Evolutionary conservation across 2,329 filamentous ascomycete genomes (phyloP).

Genomic region (Penicillium nordicum): DNA sequence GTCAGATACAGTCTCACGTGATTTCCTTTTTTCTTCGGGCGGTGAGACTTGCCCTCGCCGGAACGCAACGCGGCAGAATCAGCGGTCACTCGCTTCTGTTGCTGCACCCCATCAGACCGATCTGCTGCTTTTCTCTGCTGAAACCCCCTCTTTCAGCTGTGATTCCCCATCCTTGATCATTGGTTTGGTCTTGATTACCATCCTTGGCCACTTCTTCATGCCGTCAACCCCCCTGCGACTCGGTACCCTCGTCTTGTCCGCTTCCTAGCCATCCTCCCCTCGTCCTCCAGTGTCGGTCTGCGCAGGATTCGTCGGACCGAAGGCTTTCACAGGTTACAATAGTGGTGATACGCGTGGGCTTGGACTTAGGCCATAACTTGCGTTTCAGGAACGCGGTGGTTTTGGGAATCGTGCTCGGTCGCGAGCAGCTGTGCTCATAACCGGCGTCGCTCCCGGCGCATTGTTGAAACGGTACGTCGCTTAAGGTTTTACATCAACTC

Average conservation of each 20-base stretch:
- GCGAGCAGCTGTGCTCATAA: constrained; percentile 33
- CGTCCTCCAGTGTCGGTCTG: constrained; percentile 21
- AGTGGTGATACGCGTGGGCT: constrained; percentile 14
- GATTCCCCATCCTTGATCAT: constrained; percentile 16
- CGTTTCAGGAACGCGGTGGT: constrained; percentile 24
- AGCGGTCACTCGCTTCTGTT: constrained; percentile 26
- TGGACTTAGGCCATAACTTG: constrained; percentile 1
- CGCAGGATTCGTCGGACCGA: constrained; percentile 18
- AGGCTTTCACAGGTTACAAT: constrained; percentile 10
- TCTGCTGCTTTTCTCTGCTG: constrained; percentile 17
- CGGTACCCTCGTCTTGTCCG: constrained; percentile 33
- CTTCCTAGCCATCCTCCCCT: constrained; percentile 32
- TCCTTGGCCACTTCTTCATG: constrained; percentile 28
- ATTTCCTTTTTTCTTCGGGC: constrained; percentile 20
- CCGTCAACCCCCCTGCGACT: constrained; percentile 31
- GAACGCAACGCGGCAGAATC: constrained; percentile 23
- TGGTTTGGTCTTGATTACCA: constrained; percentile 10
- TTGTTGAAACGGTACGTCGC: constrained; percentile 38
- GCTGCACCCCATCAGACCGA: constrained; percentile 26
- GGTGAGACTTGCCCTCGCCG: constrained; percentile 20
- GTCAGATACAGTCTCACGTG: constrained; percentile 22
- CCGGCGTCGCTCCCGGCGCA: constrained; percentile 35
- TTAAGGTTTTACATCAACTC: constrained; percentile 16
- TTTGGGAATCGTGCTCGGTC: constrained; percentile 31
- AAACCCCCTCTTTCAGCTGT: constrained; percentile 9